Evolutionary conservation across 257 asterid species (phyloP).

Genomic region (Nicotiana otophora): DNA sequence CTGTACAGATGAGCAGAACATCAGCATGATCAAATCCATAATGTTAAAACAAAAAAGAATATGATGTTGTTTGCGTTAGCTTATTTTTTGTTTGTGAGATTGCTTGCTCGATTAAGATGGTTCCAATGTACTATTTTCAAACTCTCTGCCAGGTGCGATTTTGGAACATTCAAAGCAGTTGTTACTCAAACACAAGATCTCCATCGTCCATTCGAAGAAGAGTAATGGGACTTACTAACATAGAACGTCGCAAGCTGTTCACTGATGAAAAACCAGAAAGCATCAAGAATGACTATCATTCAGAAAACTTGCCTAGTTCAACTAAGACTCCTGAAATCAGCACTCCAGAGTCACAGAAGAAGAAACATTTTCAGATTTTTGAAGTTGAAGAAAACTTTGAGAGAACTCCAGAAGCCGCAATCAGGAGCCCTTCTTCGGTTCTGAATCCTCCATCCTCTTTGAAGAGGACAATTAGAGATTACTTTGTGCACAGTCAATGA

Average conservation of each 20-base stretch:
- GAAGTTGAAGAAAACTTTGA: slow-evolving; percentile 31
- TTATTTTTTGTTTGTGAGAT: background rate
- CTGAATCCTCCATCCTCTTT: slow-evolving; percentile 72
- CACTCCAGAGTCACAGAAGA: slow-evolving; percentile 64
- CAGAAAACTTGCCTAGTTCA: background rate
- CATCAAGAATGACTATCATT: slow-evolving; percentile 14
- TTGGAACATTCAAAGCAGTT: slow-evolving; percentile 64
- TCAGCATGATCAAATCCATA: background rate
- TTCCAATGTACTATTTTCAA: background rate
- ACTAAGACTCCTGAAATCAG: slow-evolving; percentile 23
- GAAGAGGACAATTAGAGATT: slow-evolving; percentile 65
- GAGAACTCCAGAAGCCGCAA: slow-evolving; percentile 49
- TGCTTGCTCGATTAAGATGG: background rate
- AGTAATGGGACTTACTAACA: slow-evolving; percentile 48
- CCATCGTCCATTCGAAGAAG: slow-evolving; percentile 77
- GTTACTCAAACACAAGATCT: slow-evolving; percentile 65
- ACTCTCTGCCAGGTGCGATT: slow-evolving; percentile 50
- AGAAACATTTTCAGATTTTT: slow-evolving; percentile 24
- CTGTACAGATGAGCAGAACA: background rate
- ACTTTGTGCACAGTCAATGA: slow-evolving; percentile 22
- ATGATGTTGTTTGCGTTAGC: background rate
- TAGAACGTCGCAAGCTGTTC: slow-evolving; percentile 53
- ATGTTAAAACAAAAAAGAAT: too few species aligned
- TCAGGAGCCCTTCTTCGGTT: slow-evolving; percentile 79
- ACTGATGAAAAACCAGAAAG: slow-evolving; percentile 26